Evolutionary conservation across 1,139 yeast species (phyloP).

Genomic region (Williopsis jadinii): DNA sequence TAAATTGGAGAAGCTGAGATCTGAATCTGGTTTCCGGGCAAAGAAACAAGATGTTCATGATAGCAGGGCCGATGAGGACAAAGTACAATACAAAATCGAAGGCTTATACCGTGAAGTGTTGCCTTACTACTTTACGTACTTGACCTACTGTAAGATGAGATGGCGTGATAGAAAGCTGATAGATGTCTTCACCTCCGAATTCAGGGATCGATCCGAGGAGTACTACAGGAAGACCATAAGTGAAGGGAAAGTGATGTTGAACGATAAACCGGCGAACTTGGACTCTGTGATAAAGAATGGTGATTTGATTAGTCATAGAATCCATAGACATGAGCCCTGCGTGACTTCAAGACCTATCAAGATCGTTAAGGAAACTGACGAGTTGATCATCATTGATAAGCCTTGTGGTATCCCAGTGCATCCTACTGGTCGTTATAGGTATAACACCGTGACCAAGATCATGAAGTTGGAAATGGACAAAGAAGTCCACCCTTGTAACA

Average conservation of each 20-base stretch:
- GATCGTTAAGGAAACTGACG: constrained; percentile 65
- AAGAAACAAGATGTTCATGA: constrained; percentile 22
- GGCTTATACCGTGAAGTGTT: constrained; percentile 65
- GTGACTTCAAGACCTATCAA: constrained; percentile 66
- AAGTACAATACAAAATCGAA: constrained; percentile 32
- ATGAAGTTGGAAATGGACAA: constrained; percentile 35
- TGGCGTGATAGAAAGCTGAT: constrained; percentile 80
- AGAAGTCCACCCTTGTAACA: constrained; percentile 48
- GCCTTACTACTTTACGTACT: constrained; percentile 84
- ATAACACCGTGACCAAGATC: constrained; percentile 57
- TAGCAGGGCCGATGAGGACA: constrained; percentile 26
- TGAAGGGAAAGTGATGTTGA: constrained; percentile 67
- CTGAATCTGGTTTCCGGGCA: constrained; percentile 15
- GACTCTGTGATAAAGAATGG: constrained; percentile 75
- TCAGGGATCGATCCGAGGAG: constrained; percentile 68
- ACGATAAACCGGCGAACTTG: constrained; percentile 53
- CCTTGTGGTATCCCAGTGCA: constrained; percentile 79
- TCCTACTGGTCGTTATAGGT: constrained; percentile 61
- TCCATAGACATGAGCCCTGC: constrained; percentile 63
- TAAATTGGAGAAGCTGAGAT: constrained; percentile 11
- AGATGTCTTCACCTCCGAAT: constrained; percentile 79
- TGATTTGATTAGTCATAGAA: constrained; percentile 72
- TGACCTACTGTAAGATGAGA: constrained; percentile 84
- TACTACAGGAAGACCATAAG: constrained; percentile 66
- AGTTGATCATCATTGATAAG: constrained; percentile 56